Conservation (phyloP, 441 rosid genomes). For the Croton setiger region DNA sequence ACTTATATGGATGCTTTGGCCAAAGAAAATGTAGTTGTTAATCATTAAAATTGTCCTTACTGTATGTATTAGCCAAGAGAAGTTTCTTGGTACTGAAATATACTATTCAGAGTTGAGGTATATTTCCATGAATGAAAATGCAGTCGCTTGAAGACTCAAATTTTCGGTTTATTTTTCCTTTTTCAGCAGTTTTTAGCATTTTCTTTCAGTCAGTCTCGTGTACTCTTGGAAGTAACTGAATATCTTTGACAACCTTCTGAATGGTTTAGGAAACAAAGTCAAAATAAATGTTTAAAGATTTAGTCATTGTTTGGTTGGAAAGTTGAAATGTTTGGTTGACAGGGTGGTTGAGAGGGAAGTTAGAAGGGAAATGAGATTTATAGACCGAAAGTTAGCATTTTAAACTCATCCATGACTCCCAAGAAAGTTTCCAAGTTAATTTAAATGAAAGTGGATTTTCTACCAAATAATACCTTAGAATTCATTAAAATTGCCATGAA, state of each 20-base stretch:
- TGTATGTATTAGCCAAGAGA: neutral
- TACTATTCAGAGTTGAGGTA: neutral
- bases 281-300: too few species aligned
- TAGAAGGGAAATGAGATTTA: too few species aligned
- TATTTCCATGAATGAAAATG: neutral
- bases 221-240: too few species aligned
- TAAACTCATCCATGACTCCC: too few species aligned
- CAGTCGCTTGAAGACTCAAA: neutral
- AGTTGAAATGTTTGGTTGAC: too few species aligned
- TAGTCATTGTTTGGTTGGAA: too few species aligned
- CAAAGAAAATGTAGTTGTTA: neutral
- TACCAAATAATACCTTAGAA: neutral
- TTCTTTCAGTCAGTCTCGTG: neutral
- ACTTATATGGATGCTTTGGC: neutral
- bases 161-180: neutral
- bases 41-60: neutral
- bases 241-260: neutral
- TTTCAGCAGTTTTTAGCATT: neutral
- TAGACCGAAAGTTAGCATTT: too few species aligned
- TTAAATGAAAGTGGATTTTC: too few species aligned
- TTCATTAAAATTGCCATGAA: too few species aligned
- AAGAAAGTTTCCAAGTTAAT: too few species aligned
- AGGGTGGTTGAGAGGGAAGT: too few species aligned
- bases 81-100: neutral
- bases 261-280: too few species aligned